A percentile compares a stretch with the other conserved stretches of the same genome.
Conservation (phyloP, 2,329 filamentous ascomycete genomes). For the Penicillium sp. region DNA sequence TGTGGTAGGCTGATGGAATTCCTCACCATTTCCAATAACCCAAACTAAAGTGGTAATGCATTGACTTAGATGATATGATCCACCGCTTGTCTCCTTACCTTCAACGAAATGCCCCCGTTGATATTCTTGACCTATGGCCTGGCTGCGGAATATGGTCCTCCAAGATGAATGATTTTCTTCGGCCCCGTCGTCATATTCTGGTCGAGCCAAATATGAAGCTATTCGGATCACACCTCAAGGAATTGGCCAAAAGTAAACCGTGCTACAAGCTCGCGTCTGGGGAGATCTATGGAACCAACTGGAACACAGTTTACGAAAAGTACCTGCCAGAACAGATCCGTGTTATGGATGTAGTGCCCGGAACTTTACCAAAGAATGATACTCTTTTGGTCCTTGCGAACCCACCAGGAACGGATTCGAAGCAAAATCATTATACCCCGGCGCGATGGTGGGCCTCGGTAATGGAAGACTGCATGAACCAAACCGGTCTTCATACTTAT, state of each 20-base stretch:
- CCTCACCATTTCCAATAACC: background rate
- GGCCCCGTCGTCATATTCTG: slow-evolving; percentile 79
- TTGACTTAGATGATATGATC: slow-evolving; percentile 62
- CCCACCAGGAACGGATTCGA: slow-evolving; percentile 56
- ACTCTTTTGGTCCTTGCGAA: slow-evolving; percentile 73
- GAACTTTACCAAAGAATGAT: slow-evolving; percentile 60
- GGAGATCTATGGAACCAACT: slow-evolving; percentile 59
- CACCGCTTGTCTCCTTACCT: slow-evolving; percentile 69
- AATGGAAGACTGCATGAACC: slow-evolving; percentile 56
- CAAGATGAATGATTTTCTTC: slow-evolving; percentile 70
- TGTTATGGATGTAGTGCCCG: slow-evolving; percentile 8
- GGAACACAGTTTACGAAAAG: slow-evolving; percentile 38
- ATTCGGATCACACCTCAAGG: slow-evolving; percentile 62
- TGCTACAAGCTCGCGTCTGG: slow-evolving; percentile 52
- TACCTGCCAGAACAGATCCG: slow-evolving; percentile 55
- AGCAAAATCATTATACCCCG: slow-evolving; percentile 48
- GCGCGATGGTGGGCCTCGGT: slow-evolving; percentile 59
- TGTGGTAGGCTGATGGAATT: slow-evolving; percentile 29
- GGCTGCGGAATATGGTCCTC: slow-evolving; percentile 75
- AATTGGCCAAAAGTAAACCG: slow-evolving; percentile 53
- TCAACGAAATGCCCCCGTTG: slow-evolving; percentile 70
- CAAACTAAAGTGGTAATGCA: background rate
- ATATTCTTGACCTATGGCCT: slow-evolving; percentile 84
- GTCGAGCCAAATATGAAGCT: slow-evolving; percentile 67
- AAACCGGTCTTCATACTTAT: slow-evolving; percentile 68